phyloP scores from a whole-genome alignment of 2,329 filamentous ascomycete genomes.

The Nemania diffusa region DNA sequence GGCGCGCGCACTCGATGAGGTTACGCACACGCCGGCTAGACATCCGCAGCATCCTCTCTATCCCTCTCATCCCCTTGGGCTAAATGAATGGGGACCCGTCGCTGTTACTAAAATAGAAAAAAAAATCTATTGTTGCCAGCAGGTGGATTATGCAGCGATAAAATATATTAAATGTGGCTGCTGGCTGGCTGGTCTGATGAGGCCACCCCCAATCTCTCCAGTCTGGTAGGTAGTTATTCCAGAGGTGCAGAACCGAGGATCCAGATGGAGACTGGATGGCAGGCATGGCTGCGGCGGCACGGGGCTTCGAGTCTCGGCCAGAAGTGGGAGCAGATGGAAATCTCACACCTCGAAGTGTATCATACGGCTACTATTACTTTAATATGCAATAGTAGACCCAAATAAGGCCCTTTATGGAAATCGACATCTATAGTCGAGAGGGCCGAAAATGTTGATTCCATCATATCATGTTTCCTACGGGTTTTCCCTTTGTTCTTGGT shows the following conservation, averaged over 20 bases:
- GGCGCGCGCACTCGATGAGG: not conserved
- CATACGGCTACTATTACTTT: not conserved
- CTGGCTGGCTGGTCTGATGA: constrained; percentile 34
- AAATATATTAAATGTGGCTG: constrained; percentile 45
- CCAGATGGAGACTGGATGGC: constrained; percentile 30
- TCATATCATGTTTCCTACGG: not conserved
- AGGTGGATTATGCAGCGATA: constrained; percentile 43
- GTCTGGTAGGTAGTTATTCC: constrained; percentile 26
- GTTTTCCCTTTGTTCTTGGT: not conserved
- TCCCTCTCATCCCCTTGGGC: constrained; percentile 3
- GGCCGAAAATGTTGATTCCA: not conserved
- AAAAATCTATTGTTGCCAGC: constrained; percentile 25
- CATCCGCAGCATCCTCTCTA: constrained; percentile 25
- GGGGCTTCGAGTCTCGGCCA: constrained; percentile 27
- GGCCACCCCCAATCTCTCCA: constrained; percentile 28
- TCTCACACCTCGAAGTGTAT: not conserved
- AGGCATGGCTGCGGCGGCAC: constrained; percentile 27
- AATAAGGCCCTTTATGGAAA: not conserved
- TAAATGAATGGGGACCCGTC: constrained; percentile 24
- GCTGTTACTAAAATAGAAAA: constrained; percentile 36
- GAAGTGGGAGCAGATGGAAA: not conserved
- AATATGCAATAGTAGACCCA: not conserved
- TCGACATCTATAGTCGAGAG: not conserved
- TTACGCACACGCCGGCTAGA: constrained; percentile 26
- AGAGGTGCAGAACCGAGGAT: constrained; percentile 42